phyloP scores from a whole-genome alignment of 1,284 basidiomycete species.

The Heliocybe sulcata region DNA sequence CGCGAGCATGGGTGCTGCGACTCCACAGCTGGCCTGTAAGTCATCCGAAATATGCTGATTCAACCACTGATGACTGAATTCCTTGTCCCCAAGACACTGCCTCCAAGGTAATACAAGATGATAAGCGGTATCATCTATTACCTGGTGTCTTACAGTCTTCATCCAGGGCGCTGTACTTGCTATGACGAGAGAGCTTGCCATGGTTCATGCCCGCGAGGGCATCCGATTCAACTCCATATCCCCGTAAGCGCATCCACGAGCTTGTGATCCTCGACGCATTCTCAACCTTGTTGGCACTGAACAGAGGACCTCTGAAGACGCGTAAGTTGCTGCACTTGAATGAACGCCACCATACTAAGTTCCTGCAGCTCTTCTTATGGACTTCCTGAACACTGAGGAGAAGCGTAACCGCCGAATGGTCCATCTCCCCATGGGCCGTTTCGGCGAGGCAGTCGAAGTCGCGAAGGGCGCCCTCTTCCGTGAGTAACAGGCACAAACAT shows the following conservation, averaged over 20 bases:
- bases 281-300: constrained; percentile 7
- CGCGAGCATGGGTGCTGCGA: constrained; percentile 88
- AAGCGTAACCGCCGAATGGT: constrained; percentile 87
- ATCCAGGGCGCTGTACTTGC: constrained; percentile 86
- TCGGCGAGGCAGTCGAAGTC: constrained; percentile 93
- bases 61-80: neutral
- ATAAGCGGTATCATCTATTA: neutral
- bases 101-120: constrained; percentile 54
- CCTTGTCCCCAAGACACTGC: constrained; percentile 57
- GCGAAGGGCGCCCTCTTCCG: constrained; percentile 89
- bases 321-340: constrained; percentile 42
- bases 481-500: constrained; percentile 31
- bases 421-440: constrained; percentile 94
- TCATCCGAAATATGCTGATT: constrained; percentile 13
- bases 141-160: neutral
- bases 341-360: neutral
- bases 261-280: constrained; percentile 1
- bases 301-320: constrained; percentile 85
- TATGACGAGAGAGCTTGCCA: constrained; percentile 96
- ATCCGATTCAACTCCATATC: constrained; percentile 94
- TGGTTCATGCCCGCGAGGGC: constrained; percentile 95
- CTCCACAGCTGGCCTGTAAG: constrained; percentile 92
- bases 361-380: constrained; percentile 81
- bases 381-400: constrained; percentile 96
- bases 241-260: constrained; percentile 55